A percentile compares a stretch with the other conserved stretches of the same genome.
Evolutionary conservation across 192 early-diverging fungal species (phyloP).

Genomic region (Chytriomyces confervae): DNA sequence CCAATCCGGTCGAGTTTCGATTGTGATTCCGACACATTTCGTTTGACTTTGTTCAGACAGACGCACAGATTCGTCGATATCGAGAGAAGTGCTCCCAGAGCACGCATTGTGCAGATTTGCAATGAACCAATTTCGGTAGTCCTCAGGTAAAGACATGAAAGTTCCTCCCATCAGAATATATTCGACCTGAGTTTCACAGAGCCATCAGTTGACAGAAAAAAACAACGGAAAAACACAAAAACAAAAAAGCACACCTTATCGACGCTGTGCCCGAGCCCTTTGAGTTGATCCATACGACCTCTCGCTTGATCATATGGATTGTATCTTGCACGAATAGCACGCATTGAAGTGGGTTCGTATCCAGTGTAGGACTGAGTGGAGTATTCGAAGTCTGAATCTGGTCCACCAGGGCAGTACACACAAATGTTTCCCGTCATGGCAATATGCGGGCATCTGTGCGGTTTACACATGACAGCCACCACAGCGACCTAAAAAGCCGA

Average conservation of each 20-base stretch:
- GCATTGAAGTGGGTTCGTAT: conserved; percentile 99
- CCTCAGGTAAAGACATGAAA: conserved; percentile 95
- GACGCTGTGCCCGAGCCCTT: conserved; percentile 89
- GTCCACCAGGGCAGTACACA: conserved; percentile 97
- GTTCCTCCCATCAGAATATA: conserved; percentile 99
- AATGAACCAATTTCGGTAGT: conserved; percentile 99
- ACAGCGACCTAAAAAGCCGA: conserved; percentile 76
- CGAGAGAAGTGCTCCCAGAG: conserved; percentile 85
- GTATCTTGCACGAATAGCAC: conserved; percentile 97
- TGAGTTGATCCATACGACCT: conserved; percentile 93
- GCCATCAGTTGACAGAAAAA: neutral
- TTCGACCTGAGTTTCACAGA: conserved; percentile 65
- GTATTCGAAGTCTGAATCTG: conserved; percentile 99
- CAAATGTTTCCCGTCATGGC: conserved; percentile 99
- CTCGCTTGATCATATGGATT: conserved; percentile 96
- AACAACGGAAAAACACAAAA: conserved; percentile 1
- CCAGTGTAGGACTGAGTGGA: conserved; percentile 99
- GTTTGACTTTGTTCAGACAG: conserved; percentile 95
- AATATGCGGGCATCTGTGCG: conserved; percentile 97
- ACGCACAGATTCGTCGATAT: conserved; percentile 97
- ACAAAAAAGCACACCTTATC: conserved; percentile 73
- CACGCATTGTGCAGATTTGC: conserved; percentile 94
- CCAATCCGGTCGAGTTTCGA: conserved; percentile 98
- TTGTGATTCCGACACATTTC: conserved; percentile 99
- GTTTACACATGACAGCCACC: conserved; percentile 96